A percentile compares a stretch with the other conserved stretches of the same genome.
These are phyloP conservation scores for Aspergillus neoniger DNA, from an alignment of 2,329 filamentous ascomycete genomes.

Conservation along the genomic window DNA sequence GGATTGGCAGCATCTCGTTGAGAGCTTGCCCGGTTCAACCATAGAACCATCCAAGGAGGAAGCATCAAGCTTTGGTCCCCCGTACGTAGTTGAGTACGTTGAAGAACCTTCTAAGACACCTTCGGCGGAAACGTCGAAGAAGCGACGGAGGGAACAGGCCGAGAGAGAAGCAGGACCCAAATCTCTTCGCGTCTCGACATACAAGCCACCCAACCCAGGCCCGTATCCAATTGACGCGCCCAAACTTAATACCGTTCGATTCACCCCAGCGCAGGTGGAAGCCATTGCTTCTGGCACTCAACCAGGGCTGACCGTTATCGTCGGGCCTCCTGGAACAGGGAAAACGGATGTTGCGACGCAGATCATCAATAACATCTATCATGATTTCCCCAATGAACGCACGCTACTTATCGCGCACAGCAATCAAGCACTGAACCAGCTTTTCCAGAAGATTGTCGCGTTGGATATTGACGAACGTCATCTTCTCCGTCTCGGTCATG, in stretches of 20 bases:
- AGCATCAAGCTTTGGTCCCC: conserved; percentile 75
- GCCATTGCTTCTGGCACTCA: conserved; percentile 93
- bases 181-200: conserved; percentile 80
- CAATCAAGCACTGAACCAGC: conserved; percentile 94
- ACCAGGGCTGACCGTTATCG: conserved; percentile 87
- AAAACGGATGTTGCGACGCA: conserved; percentile 99
- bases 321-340: conserved; percentile 92
- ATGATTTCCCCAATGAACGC: conserved; percentile 91
- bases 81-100: conserved; percentile 76
- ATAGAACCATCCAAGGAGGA: conserved; percentile 76
- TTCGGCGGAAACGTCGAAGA: conserved; percentile 71
- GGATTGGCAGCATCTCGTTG: conserved; percentile 90
- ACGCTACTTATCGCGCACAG: conserved; percentile 94
- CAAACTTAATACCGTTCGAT: conserved; percentile 79
- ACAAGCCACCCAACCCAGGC: conserved; percentile 82
- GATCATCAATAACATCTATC: conserved; percentile 98
- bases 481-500: conserved; percentile 86
- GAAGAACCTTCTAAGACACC: conserved; percentile 55
- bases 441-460: conserved; percentile 97
- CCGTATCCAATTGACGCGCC: conserved; percentile 85
- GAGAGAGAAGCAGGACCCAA: conserved; percentile 67
- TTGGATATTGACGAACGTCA: conserved; percentile 95
- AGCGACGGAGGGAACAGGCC: conserved; percentile 75
- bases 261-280: conserved; percentile 87
- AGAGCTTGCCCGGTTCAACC: conserved; percentile 83